Percentiles rank a stretch among this genome's conserved stretches.
Conservation (phyloP, 169 alveolate species). For the Eimeria necatrix region DNA sequence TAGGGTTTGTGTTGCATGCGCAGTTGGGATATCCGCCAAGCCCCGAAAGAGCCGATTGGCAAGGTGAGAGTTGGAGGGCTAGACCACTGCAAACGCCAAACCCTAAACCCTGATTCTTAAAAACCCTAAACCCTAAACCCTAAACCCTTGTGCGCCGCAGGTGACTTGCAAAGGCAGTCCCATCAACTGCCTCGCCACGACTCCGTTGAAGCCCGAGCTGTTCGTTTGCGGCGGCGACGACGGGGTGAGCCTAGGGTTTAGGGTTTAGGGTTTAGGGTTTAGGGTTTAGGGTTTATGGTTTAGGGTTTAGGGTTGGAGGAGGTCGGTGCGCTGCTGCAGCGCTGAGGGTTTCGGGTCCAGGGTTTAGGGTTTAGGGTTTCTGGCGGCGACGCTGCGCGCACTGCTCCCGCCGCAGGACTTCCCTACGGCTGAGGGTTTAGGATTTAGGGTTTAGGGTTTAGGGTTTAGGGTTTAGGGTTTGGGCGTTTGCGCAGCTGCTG, state of each 20-base stretch:
- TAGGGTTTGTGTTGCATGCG: not conserved
- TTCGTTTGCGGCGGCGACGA: conserved; percentile 56
- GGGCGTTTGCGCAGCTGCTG: not conserved
- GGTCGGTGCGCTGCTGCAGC: too few relatives aligned
- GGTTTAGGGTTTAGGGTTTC: not conserved
- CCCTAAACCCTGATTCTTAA: too few relatives aligned
- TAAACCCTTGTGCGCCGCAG: not conserved
- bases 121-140: not conserved
- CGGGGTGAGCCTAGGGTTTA: conserved; percentile 35
- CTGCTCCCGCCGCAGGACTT: not conserved
- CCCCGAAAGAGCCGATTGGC: not conserved
- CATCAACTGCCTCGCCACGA: not conserved
- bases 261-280: conserved; percentile 21
- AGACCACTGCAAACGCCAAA: too few relatives aligned
- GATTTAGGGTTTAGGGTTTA: conserved; percentile 35
- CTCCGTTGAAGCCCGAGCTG: not conserved
- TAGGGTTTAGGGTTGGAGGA: not conserved
- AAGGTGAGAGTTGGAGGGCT: too few relatives aligned
- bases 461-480: conserved; percentile 42
- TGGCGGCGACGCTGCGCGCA: not conserved
- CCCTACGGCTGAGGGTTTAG: not conserved
- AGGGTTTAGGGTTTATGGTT: too few relatives aligned
- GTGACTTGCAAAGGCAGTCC: not conserved
- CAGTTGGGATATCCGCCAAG: not conserved
- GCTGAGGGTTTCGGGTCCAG: too few relatives aligned